Base-by-base conservation (phyloP, 768 basidiomycete genomes). In the Floccularia luteovirens region DNA sequence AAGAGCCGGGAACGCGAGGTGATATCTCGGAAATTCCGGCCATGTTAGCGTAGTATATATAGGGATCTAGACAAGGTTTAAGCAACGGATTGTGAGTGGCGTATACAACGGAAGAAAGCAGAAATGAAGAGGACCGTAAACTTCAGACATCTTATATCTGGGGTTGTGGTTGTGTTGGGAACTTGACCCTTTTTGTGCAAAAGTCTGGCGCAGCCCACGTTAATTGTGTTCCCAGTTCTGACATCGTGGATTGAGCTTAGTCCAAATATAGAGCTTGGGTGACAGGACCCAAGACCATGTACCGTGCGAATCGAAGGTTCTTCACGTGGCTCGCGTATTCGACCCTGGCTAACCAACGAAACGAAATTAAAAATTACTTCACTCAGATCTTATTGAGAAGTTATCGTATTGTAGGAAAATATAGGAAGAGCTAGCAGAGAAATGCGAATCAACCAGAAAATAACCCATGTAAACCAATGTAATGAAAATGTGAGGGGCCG, bases 181-280 rank as follows among this genome's bases (percentile, higher is more conserved):
- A 34, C 32, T 34, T 34, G 32, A 17, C 13, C 32, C 53, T 33
- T 45, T 51, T 22, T 33, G 38, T 28, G 36, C 22, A 33, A 43
- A 41, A 39, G 27, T 31, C 25, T 21, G 36, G 41, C 33, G 31
- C 47, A 45, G 34, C 37, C 38, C 39, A 35, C 49, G 41, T 44
- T 38, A 50, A 48, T 53, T 50, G 50, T 53, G 47, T 48, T 35
- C 40, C 28, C 27, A 20, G 39, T 36, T 41, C 27, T 46, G 44
- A 43, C 48, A 54, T 48, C 48, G 44, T 42, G 40, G 49, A 49
- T 47, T 49, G 33, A 45, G 49, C 27, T 12, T 24, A 11, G 36
- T 13, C 24, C 36, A 11, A 8, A 24, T 19, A 10, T 19, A 5
- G 36, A 37, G 13, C 36, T 22, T 37, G 19, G 8, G 11, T 5